Percentiles rank a stretch among this genome's conserved stretches.
These are phyloP conservation scores for Cyclostephanos invisitatus DNA, from an alignment of 108 stramenopile genomes.

Conservation along the genomic window DNA sequence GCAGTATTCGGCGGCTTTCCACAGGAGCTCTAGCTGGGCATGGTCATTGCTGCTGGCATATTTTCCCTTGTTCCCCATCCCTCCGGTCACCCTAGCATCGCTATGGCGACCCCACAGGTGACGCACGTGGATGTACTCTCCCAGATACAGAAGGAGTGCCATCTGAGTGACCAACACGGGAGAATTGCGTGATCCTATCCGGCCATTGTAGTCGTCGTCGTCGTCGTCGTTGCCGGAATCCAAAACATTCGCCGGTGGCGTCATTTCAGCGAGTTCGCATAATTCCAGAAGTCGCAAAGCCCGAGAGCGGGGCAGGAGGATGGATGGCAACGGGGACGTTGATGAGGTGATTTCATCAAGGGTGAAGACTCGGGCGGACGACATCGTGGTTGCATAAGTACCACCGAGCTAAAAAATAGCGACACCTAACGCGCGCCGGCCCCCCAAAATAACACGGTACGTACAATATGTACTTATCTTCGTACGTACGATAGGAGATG, in stretches of 20 bases:
- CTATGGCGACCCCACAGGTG: slow-evolving; percentile 42
- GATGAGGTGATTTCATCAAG: slow-evolving; percentile 14
- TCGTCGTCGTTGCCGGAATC: neutral
- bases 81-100: neutral
- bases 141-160: slow-evolving; percentile 48
- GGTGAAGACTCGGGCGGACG: slow-evolving; percentile 1
- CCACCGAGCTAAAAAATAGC: too few relatives aligned
- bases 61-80: neutral
- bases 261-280: slow-evolving; percentile 47
- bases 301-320: slow-evolving; percentile 23
- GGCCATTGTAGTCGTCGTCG: slow-evolving; percentile 1
- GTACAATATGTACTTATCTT: too few relatives aligned
- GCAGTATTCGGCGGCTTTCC: slow-evolving; percentile 41
- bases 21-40: slow-evolving; percentile 35
- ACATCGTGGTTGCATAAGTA: slow-evolving; percentile 8
- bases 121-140: slow-evolving; percentile 46
- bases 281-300: slow-evolving; percentile 31
- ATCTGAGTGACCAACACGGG: slow-evolving; percentile 37
- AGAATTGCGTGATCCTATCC: slow-evolving; percentile 1
- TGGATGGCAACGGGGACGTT: slow-evolving; percentile 20
- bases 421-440: too few relatives aligned
- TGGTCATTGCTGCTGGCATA: slow-evolving; percentile 11
- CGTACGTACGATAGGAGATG: too few relatives aligned
- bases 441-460: too few relatives aligned
- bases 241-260: slow-evolving; percentile 9